Evolutionary conservation across 805 yeast species (phyloP).

Genomic region (Zygotorulaspora florentina): DNA sequence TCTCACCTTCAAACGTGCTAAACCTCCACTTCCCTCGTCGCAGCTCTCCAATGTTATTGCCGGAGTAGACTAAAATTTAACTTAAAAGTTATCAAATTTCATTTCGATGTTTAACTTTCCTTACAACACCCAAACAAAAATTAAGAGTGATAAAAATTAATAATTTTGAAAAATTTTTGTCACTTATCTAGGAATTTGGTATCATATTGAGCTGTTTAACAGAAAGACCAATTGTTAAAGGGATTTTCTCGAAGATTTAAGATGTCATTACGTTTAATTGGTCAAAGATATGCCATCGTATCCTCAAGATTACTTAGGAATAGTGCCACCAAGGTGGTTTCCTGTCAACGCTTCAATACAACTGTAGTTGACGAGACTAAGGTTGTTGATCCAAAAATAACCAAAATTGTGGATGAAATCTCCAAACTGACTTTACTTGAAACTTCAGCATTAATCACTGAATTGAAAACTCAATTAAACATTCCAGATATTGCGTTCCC

Average conservation of each 20-base stretch:
- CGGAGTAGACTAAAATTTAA: background rate
- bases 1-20: background rate
- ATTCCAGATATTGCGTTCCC: conserved; percentile 92
- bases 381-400: conserved; percentile 80
- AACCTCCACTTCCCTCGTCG: background rate
- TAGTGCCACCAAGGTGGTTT: conserved; percentile 12
- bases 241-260: background rate
- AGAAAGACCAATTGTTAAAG: background rate
- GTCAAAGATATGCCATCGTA: conserved; percentile 15
- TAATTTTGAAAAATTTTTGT: background rate
- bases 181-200: background rate
- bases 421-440: conserved; percentile 87
- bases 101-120: background rate
- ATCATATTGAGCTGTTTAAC: background rate
- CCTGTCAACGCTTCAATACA: conserved; percentile 44
- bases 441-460: conserved; percentile 81
- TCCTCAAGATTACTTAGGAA: conserved; percentile 11
- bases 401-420: conserved; percentile 83
- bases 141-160: background rate
- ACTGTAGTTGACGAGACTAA: conserved; percentile 52
- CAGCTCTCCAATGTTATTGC: background rate
- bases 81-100: background rate
- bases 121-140: conserved; percentile 1
- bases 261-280: conserved; percentile 23
- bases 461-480: conserved; percentile 75